These are phyloP conservation scores for Colletotrichum sp. DNA, from an alignment of 2,329 filamentous ascomycete species.

Conservation along the genomic window DNA sequence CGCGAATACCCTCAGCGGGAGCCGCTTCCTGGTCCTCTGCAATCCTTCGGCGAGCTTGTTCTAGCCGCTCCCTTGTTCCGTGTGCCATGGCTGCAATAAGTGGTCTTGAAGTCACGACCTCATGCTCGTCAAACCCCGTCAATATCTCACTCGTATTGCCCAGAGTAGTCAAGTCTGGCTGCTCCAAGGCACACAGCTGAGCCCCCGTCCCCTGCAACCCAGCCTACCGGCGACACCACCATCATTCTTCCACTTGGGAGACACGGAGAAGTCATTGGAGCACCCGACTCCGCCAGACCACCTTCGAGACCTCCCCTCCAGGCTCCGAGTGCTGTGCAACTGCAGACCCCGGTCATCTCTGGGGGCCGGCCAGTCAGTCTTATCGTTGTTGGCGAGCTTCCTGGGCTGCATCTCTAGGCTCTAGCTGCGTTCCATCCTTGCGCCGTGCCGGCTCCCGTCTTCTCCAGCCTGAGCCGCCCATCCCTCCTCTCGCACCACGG, in stretches of 20 bases:
- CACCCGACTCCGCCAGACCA: slow-evolving; percentile 8
- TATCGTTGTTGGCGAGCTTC: background rate
- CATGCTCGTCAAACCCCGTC: background rate
- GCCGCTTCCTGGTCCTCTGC: background rate
- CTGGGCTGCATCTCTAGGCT: background rate
- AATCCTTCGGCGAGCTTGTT: background rate
- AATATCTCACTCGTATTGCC: background rate
- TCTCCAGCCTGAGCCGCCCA: background rate
- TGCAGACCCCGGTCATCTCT: background rate
- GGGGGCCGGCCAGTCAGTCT: background rate
- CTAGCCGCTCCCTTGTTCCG: background rate
- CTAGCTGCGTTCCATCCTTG: background rate
- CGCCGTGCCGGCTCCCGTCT: slow-evolving; percentile 7
- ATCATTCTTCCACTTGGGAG: background rate
- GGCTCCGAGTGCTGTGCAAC: slow-evolving; percentile 14
- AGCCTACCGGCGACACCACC: slow-evolving; percentile 1
- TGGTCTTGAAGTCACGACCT: background rate
- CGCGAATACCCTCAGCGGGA: background rate
- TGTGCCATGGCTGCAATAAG: background rate
- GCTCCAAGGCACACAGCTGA: slow-evolving; percentile 9
- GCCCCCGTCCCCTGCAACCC: slow-evolving; percentile 7
- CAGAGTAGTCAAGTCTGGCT: background rate
- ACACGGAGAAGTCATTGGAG: background rate
- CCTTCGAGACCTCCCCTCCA: slow-evolving; percentile 3
- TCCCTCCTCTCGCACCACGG: background rate